These are phyloP conservation scores for Pythium phragmiticola DNA, from an alignment of 352 stramenopile genomes.

Conservation along the genomic window DNA sequence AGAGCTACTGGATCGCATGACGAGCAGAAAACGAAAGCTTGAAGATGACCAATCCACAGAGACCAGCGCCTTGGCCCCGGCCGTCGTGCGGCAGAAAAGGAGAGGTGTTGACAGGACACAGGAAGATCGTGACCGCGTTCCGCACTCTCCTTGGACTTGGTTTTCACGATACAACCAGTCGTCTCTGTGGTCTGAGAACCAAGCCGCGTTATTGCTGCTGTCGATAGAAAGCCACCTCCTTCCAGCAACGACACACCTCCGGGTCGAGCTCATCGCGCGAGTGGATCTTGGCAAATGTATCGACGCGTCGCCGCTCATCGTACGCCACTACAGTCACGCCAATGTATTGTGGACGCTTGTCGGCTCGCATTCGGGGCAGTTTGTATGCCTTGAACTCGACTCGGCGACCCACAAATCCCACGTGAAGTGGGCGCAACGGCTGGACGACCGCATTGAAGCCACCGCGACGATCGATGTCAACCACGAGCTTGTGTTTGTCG, in stretches of 20 bases:
- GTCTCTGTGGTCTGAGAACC: neutral
- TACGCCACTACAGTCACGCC: conserved; percentile 10
- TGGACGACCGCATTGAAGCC: conserved; percentile 65
- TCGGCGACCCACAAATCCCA: conserved; percentile 1
- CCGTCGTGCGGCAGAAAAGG: neutral
- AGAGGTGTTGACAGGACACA: no score
- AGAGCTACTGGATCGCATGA: neutral
- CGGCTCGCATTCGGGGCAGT: conserved; percentile 45
- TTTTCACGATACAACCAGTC: conserved; percentile 16
- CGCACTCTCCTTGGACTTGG: neutral
- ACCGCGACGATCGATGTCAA: conserved; percentile 37
- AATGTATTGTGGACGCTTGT: conserved; percentile 31
- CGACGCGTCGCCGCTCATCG: conserved; percentile 58
- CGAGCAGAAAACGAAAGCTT: neutral
- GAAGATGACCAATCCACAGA: neutral
- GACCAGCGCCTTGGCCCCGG: neutral
- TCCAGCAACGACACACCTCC: conserved; percentile 9
- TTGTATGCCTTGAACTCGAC: conserved; percentile 47
- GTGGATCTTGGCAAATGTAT: conserved; percentile 59
- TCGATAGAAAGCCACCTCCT: neutral
- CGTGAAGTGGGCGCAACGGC: conserved; percentile 36
- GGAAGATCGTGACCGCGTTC: neutral
- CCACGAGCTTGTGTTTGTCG: conserved; percentile 39
- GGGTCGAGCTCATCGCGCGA: conserved; percentile 23
- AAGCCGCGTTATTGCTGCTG: neutral